phyloP scores from a whole-genome alignment of 2,329 filamentous ascomycete species.

The Botryotinia narcissicola region DNA sequence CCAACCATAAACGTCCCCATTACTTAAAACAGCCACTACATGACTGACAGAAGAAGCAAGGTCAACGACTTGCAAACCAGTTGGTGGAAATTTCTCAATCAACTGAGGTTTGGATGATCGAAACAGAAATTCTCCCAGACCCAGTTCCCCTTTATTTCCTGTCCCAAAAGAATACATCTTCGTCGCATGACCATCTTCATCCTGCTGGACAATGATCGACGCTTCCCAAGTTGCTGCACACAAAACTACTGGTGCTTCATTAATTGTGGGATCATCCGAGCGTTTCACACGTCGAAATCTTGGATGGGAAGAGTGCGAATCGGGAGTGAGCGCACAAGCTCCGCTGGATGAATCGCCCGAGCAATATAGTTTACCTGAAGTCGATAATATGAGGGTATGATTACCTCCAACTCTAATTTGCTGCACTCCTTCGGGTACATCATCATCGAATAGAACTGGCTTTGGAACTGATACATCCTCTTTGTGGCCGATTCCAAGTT shows the following conservation, averaged over 20 bases:
- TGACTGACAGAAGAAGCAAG: constrained; percentile 77
- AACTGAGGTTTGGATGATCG: constrained; percentile 47
- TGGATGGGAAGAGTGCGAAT: constrained; percentile 14
- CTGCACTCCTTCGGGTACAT: constrained; percentile 40
- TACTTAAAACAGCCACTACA: constrained; percentile 67
- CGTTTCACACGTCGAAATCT: constrained; percentile 29
- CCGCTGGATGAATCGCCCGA: constrained; percentile 59
- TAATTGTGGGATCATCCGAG: constrained; percentile 33
- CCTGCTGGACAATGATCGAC: constrained; percentile 57
- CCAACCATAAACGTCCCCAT: constrained; percentile 83
- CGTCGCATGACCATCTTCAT: constrained; percentile 45
- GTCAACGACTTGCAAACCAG: constrained; percentile 55
- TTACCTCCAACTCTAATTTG: constrained; percentile 67
- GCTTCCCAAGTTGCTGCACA: constrained; percentile 78
- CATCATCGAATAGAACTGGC: constrained; percentile 53
- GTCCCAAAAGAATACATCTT: constrained; percentile 63
- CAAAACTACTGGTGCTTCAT: constrained; percentile 38
- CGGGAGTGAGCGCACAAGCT: constrained; percentile 48
- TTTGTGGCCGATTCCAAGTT: constrained; percentile 68
- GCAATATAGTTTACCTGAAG: constrained; percentile 60
- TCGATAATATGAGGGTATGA: constrained; percentile 73
- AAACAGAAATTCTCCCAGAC: constrained; percentile 54
- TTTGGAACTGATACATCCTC: constrained; percentile 69
- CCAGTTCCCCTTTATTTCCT: constrained; percentile 71
- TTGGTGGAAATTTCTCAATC: constrained; percentile 64